Conservation (phyloP, 495 filamentous ascomycete species). For the Talaromyces wortmannii region DNA sequence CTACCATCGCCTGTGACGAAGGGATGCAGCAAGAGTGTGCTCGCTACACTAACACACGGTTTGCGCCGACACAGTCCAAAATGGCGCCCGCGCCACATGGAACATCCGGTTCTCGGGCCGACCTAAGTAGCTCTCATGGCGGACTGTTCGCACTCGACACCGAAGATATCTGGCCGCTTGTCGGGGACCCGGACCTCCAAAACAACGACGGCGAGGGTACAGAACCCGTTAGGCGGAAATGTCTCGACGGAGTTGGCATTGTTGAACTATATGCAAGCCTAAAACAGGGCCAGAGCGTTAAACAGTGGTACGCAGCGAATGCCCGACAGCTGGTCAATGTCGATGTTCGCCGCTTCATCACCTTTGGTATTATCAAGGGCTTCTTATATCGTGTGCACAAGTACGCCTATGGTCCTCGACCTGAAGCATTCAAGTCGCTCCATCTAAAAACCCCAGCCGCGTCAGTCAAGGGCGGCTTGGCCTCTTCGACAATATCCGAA, state of each 20-base stretch:
- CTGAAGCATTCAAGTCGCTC: conserved; percentile 1
- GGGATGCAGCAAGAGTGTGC: conserved; percentile 79
- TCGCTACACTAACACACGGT: conserved; percentile 60
- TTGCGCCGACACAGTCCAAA: conserved; percentile 15
- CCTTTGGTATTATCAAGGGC: conserved; percentile 93
- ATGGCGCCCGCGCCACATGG: conserved; percentile 16
- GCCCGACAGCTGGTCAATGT: conserved; percentile 59
- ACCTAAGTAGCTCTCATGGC: not conserved
- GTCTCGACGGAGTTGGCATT: conserved; percentile 34
- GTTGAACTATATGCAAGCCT: conserved; percentile 69
- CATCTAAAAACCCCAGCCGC: not conserved
- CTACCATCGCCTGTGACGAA: conserved; percentile 60
- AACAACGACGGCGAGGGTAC: conserved; percentile 9
- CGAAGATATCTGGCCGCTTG: conserved; percentile 38
- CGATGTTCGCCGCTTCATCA: conserved; percentile 85
- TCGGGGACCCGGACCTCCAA: conserved; percentile 14
- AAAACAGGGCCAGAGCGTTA: conserved; percentile 68
- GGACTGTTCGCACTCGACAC: not conserved
- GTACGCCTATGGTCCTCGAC: conserved; percentile 62
- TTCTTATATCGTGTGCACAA: conserved; percentile 92
- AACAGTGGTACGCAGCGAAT: conserved; percentile 74
- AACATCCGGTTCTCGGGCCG: not conserved
- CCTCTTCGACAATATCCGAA: not conserved
- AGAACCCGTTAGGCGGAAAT: conserved; percentile 9
- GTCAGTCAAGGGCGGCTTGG: not conserved